Base-by-base conservation (phyloP, 2,329 filamentous ascomycete genomes). In the Cordyceps militaris region DNA sequence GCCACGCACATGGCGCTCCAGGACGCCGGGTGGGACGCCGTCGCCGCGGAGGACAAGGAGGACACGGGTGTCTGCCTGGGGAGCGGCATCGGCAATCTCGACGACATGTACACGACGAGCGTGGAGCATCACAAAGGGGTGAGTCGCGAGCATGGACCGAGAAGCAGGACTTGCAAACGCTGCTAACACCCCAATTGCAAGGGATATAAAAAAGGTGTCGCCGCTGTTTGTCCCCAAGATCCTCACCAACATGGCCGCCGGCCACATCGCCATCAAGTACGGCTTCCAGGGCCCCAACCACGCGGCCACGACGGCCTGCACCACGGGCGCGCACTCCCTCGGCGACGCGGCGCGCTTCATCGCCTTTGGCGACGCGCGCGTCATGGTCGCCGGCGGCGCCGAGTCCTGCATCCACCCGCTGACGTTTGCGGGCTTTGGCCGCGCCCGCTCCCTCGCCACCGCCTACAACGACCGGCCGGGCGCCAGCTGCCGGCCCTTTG, bases 351-450 rank as follows among this genome's bases (percentile, higher is more conserved):
- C 89, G n/a, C 85, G 93, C 19, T 90, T 97, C 69, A 93, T 99
- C 61, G 83, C 87, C n/a, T 86, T 86, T 67, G 92, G 91, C 7
- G 93, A 97, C 69, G 93, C 93, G 47, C 82, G 96, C 70, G 87
- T 97, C 56, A 97, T 99, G 91, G 75, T 99, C 9, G 91, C 94
- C n/a, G 94, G 94, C 43, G 93, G 93, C 28, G 85, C 93, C 9
- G 94, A 99, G 72, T 91, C 93, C 0, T 99, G 94, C 70, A 93
- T 99, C 57, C 93, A 99, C 68, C 94, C 94, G 10, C 79, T 99
- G 44, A 89, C 93, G 1, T 88, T 97, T 64, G 90, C 92, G 7
- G 94, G 93, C 7, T 99, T 99, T 67, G 88, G 91, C 24, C 82
- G 91, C 61, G 91, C 92, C 1, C 83, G 93, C 59, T 97, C 92